A percentile compares a stretch with the other conserved stretches of the same genome.
These are phyloP conservation scores for Phylloporus arenicola DNA, from an alignment of 768 basidiomycete species.

Conservation along the genomic window DNA sequence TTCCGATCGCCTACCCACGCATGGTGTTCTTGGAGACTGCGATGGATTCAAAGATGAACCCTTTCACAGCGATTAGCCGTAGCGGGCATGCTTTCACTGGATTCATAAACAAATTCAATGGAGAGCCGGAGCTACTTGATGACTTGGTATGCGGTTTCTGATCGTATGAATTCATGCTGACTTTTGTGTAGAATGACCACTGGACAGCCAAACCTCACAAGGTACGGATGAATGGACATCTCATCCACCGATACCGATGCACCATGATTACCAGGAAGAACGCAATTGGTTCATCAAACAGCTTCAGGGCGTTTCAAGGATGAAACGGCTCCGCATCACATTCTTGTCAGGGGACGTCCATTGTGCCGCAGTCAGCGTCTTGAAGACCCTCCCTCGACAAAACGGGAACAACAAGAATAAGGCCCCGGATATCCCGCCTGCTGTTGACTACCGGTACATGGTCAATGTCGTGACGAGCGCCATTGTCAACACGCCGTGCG, in stretches of 20 bases:
- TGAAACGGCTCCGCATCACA: constrained; percentile 64
- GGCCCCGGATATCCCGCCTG: constrained; percentile 37
- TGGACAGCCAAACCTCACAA: constrained; percentile 84
- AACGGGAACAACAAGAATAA: constrained; percentile 36
- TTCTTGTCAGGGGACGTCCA: constrained; percentile 95
- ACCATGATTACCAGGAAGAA: constrained; percentile 55
- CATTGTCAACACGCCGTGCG: constrained; percentile 94
- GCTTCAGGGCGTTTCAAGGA: constrained; percentile 65
- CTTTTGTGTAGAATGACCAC: constrained; percentile 78
- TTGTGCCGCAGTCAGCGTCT: constrained; percentile 74
- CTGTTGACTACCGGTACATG: constrained; percentile 81
- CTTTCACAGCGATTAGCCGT: constrained; percentile 69
- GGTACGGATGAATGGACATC: constrained; percentile 33
- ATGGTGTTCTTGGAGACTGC: constrained; percentile 83
- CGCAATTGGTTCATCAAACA: constrained; percentile 84
- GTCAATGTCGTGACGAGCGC: constrained; percentile 84
- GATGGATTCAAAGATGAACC: constrained; percentile 80
- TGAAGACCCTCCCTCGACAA: constrained; percentile 55
- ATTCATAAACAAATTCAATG: constrained; percentile 87
- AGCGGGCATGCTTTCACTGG: constrained; percentile 65
- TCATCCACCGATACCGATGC: background rate
- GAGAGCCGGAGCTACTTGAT: constrained; percentile 89
- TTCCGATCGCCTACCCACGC: constrained; percentile 88
- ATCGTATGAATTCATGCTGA: constrained; percentile 30
- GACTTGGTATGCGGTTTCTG: constrained; percentile 58